Evolutionary conservation across 805 yeast genomes (phyloP).

Genomic region (Ogataea sp.): DNA sequence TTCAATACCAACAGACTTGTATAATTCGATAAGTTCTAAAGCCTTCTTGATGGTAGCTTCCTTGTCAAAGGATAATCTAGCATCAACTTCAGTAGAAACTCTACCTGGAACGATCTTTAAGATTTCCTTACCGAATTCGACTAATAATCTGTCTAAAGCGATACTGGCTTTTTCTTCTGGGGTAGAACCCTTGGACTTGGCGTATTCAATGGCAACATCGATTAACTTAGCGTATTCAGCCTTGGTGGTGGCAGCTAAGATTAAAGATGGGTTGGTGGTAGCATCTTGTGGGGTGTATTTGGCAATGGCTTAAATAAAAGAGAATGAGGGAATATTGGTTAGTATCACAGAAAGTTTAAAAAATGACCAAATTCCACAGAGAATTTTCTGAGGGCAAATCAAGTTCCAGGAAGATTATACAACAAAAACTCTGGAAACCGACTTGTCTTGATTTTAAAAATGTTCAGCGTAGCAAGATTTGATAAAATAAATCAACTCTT

Average conservation of each 20-base stretch:
- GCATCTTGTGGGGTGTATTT: constrained; percentile 99
- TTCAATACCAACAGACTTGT: constrained; percentile 74
- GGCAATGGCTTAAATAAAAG: constrained; percentile 52
- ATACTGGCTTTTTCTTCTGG: constrained; percentile 63
- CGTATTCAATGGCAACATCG: constrained; percentile 85
- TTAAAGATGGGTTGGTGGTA: constrained; percentile 96
- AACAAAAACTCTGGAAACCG: too few relatives aligned
- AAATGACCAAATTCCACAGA: too few relatives aligned
- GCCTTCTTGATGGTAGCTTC: constrained; percentile 94
- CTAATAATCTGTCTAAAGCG: constrained; percentile 88
- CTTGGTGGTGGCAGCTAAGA: constrained; percentile 91
- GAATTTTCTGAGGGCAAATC: too few relatives aligned
- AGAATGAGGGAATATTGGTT: neutral
- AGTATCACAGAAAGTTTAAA: too few relatives aligned
- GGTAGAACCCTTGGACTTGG: constrained; percentile 52
- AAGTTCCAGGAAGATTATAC: too few relatives aligned
- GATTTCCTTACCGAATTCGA: constrained; percentile 93
- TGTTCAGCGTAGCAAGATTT: too few relatives aligned
- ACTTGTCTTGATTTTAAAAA: too few relatives aligned
- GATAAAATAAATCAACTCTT: neutral
- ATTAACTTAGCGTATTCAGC: constrained; percentile 82
- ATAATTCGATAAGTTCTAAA: constrained; percentile 76
- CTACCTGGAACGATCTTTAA: constrained; percentile 96
- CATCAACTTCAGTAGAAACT: constrained; percentile 98
- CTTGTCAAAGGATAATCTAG: constrained; percentile 93